Base-by-base conservation (phyloP, 2,329 filamentous ascomycete genomes). In the Pyricularia grisea region DNA sequence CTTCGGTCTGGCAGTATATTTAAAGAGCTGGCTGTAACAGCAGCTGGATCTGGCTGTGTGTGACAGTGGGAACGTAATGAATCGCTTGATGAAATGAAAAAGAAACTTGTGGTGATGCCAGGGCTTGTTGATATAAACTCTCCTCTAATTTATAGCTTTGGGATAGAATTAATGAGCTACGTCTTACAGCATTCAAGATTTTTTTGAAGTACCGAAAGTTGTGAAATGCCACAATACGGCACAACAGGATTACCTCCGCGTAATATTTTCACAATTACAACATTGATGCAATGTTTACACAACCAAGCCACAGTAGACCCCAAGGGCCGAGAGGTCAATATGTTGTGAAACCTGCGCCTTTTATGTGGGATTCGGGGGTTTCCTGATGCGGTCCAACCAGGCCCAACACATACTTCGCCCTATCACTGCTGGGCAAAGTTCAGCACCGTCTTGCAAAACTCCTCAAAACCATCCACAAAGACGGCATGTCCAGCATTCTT, bases 371-470 rank as follows among this genome's bases (percentile, higher is more conserved):
- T 20, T 11, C 42, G n/a, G 20, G 20, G 42, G 42, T n/a, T 11
- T 4, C 20, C 2, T 50, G 42, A 4, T 6, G 20, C 20, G 4
- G 17, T 50, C 7, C 5, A n/a, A n/a, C 42, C 7, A 1, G 17
- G 20, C 42, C 42, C 20, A 50, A 5, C 17, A 50, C 17, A 50
- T 50, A 2, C 42, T 10, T 64, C n/a, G 23, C 5, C 28, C 60
- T 12, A 17, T 64, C 60, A 66, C 14, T 33, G 65, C 85, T 88
- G 74, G 93, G 72, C 67, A 70, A 76, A 77, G 12, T 67, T 67
- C 12, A 73, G 68, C 4, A 78, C 69, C 27, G 72, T 66, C 67
- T 72, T 68, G 31, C 71, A 71, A 68, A 80, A 81, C 55, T 77
- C 73, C 11, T 77, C 75, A n/a, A 75, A 73, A 0, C 77, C 77